These are phyloP conservation scores for Chlorella sp. DNA, from an alignment of 139 green algal genomes.

Conservation along the genomic window DNA sequence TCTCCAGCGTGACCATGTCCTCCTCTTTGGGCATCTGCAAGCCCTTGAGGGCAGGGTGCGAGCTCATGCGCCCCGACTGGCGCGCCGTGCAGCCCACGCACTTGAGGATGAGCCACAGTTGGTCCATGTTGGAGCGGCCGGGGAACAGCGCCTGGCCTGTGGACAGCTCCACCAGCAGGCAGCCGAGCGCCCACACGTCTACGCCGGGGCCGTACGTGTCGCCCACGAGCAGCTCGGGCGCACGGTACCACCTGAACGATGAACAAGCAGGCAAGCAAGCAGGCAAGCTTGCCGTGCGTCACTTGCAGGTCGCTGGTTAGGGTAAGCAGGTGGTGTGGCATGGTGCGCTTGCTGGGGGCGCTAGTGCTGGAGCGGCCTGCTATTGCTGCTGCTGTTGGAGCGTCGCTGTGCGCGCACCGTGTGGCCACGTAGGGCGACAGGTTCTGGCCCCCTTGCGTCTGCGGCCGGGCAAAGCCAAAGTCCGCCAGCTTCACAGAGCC, in stretches of 20 bases:
- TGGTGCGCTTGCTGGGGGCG: too few species aligned
- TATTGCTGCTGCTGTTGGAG: background rate
- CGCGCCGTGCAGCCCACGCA: background rate
- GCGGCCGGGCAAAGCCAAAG: conserved; percentile 7
- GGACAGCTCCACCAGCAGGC: conserved; percentile 11
- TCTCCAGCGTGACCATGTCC: background rate
- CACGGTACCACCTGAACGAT: conserved; percentile 11
- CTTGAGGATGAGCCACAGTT: conserved; percentile 10
- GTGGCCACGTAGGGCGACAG: conserved; percentile 6
- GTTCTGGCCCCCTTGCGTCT: background rate
- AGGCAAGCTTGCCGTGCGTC: too few species aligned
- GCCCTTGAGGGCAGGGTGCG: background rate
- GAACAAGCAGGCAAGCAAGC: too few species aligned
- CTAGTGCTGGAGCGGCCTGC: too few species aligned
- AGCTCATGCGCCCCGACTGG: background rate
- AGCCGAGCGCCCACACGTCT: conserved; percentile 7
- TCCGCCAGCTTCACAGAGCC: conserved; percentile 2
- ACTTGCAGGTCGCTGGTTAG: too few species aligned
- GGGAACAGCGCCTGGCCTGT: conserved; percentile 9
- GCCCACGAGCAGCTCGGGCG: conserved; percentile 9
- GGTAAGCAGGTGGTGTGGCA: too few species aligned
- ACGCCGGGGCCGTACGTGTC: conserved; percentile 3
- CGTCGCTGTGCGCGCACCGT: background rate
- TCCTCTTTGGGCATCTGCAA: background rate
- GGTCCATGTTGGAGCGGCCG: background rate